A percentile compares a stretch with the other conserved stretches of the same genome.
These are phyloP conservation scores for Colletotrichum graminicola DNA, from an alignment of 2,329 filamentous ascomycete genomes.

Conservation along the genomic window DNA sequence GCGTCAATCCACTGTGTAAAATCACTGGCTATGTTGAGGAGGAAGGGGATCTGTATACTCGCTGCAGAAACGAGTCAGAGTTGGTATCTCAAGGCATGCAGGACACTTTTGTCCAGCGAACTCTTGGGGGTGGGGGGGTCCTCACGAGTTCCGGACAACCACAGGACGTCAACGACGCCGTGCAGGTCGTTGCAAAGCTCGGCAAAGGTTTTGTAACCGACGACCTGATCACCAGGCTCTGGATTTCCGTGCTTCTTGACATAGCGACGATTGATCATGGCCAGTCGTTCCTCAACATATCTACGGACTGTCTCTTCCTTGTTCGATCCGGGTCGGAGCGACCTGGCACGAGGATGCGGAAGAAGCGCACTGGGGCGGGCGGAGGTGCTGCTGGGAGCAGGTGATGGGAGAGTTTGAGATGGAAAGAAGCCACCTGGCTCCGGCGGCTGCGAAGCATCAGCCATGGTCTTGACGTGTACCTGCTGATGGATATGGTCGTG, in stretches of 20 bases:
- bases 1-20: conserved; percentile 78
- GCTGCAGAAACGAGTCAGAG: conserved; percentile 60
- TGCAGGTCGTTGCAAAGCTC: conserved; percentile 83
- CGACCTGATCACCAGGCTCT: conserved; percentile 60
- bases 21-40: conserved; percentile 82
- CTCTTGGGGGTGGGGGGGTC: background rate
- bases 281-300: conserved; percentile 67
- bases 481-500: conserved; percentile 8
- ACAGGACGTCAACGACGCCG: conserved; percentile 81
- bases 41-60: conserved; percentile 83
- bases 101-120: background rate
- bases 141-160: conserved; percentile 89
- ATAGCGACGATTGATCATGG: conserved; percentile 68
- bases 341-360: conserved; percentile 66
- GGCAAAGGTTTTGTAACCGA: conserved; percentile 70
- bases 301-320: conserved; percentile 72
- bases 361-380: conserved; percentile 54
- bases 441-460: conserved; percentile 38
- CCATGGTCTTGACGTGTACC: conserved; percentile 45
- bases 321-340: conserved; percentile 66
- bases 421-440: conserved; percentile 67
- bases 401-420: conserved; percentile 62
- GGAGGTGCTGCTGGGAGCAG: conserved; percentile 65
- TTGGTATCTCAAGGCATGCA: background rate
- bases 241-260: conserved; percentile 68